Conservation (phyloP, 345 rosid species). For the Boechera retrofracta region DNA sequence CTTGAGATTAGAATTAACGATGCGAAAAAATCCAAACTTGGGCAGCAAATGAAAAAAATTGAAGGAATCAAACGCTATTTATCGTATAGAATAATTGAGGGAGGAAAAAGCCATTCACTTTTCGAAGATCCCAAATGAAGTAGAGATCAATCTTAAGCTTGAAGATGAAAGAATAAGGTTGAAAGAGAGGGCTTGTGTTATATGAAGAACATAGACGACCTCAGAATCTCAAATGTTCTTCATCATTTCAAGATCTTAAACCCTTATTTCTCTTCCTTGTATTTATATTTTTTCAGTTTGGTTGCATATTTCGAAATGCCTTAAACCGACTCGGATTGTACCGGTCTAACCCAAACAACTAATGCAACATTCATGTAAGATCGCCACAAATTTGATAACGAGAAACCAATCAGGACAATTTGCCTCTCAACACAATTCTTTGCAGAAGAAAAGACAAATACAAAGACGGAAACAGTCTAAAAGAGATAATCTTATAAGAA, state of each 20-base stretch:
- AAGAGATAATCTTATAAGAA: background rate
- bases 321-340: slow-evolving; percentile 15
- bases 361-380: background rate
- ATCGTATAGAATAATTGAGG: background rate
- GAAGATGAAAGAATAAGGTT: background rate
- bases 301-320: background rate
- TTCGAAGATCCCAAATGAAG: slow-evolving; percentile 16
- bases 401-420: background rate
- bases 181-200: slow-evolving; percentile 20
- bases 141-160: slow-evolving; percentile 10
- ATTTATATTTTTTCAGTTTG: too few relatives aligned
- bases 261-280: background rate
- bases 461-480: background rate
- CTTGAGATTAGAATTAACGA: background rate
- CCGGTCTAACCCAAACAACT: background rate
- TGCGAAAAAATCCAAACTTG: slow-evolving; percentile 11
- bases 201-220: slow-evolving; percentile 15
- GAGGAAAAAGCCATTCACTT: slow-evolving; percentile 1
- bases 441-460: background rate
- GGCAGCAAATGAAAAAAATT: background rate
- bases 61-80: background rate
- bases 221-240: slow-evolving; percentile 34
- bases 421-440: background rate
- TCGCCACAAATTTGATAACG: background rate
- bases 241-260: background rate